Evolutionary conservation across 768 basidiomycete species (phyloP).

Genomic region (Boletus huronensis): DNA sequence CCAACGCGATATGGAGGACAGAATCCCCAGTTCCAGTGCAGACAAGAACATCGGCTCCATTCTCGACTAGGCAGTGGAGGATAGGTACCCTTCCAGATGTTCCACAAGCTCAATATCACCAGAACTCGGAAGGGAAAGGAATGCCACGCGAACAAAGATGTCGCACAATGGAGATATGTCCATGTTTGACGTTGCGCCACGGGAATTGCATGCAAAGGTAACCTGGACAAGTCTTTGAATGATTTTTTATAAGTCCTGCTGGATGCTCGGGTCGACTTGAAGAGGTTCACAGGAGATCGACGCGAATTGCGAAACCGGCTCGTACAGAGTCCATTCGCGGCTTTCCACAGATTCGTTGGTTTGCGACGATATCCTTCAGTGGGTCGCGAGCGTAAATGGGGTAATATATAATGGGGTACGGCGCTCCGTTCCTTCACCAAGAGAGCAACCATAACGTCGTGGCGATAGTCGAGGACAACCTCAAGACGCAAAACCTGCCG

Average conservation of each 20-base stretch:
- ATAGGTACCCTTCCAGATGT: background rate
- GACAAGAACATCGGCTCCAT: too few species aligned
- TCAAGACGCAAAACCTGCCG: background rate
- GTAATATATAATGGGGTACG: background rate
- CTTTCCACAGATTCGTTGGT: background rate
- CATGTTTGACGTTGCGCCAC: background rate
- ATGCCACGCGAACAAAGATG: background rate
- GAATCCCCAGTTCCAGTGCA: too few species aligned
- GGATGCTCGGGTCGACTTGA: background rate
- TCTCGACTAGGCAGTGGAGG: background rate
- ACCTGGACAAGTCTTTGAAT: background rate
- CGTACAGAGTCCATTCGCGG: background rate
- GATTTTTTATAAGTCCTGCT: background rate
- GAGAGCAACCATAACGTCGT: background rate
- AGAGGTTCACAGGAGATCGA: background rate
- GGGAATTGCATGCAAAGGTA: background rate
- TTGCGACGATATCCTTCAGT: background rate
- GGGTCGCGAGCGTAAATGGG: background rate
- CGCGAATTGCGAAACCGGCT: background rate
- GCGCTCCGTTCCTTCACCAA: background rate
- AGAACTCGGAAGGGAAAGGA: too few species aligned
- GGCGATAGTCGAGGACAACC: background rate
- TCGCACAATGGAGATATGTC: background rate
- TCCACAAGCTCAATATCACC: too few species aligned
- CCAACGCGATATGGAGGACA: too few species aligned